Evolutionary conservation across 495 filamentous ascomycete genomes (phyloP).

Genomic region (Talaromyces nanjingensis): DNA sequence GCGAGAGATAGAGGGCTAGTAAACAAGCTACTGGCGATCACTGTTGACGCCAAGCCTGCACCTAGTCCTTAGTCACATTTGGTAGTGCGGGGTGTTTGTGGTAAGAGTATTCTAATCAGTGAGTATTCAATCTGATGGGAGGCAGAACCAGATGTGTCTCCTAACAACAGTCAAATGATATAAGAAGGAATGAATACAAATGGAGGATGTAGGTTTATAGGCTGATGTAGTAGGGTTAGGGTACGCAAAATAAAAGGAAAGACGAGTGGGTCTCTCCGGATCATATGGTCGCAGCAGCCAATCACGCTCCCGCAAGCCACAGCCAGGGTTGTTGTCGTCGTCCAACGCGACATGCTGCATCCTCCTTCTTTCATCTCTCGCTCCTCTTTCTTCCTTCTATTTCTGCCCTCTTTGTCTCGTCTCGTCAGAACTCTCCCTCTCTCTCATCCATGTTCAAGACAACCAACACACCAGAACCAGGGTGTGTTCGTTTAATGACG

Average conservation of each 20-base stretch:
- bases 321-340: neutral
- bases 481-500: slow-evolving; percentile 5
- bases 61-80: neutral
- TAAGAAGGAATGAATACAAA: no score
- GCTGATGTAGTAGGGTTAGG: neutral
- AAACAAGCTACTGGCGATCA: neutral
- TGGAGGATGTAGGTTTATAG: neutral
- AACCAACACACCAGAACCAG: neutral
- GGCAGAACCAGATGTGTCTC: no score
- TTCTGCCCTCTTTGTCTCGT: neutral
- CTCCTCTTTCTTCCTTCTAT: neutral
- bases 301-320: neutral
- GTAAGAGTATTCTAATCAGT: neutral
- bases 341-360: neutral
- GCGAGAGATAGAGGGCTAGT: neutral
- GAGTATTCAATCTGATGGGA: no score
- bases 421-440: neutral
- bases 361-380: neutral
- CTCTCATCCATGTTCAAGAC: neutral
- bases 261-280: neutral
- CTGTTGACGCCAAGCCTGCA: neutral
- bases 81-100: neutral
- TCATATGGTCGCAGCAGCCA: neutral
- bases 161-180: no score
- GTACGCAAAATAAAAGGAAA: neutral